Evolutionary conservation across 805 yeast species (phyloP).

Genomic region (Komagataella ulmi): DNA sequence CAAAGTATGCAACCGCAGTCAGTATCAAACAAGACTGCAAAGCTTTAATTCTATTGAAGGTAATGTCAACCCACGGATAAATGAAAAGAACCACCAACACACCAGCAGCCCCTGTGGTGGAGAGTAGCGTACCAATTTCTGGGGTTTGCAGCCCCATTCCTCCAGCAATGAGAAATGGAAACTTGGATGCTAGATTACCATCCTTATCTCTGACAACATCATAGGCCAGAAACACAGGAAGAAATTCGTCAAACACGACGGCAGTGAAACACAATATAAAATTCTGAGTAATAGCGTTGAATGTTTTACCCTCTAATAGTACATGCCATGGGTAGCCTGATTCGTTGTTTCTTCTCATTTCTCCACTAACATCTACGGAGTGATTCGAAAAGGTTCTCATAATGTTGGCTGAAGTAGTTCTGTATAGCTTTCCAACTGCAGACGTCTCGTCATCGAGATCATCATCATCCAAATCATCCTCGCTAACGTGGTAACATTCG

Average conservation of each 20-base stretch:
- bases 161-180: constrained; percentile 36
- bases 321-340: constrained; percentile 7
- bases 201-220: constrained; percentile 1
- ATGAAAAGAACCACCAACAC: constrained; percentile 32
- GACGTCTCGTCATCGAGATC: background rate
- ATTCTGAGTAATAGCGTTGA: constrained; percentile 14
- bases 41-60: constrained; percentile 29
- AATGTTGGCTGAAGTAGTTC: background rate
- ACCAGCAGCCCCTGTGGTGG: constrained; percentile 41
- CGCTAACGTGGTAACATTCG: background rate
- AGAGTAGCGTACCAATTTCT: constrained; percentile 35
- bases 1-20: constrained; percentile 30
- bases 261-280: constrained; percentile 32
- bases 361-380: background rate
- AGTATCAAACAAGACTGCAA: constrained; percentile 24
- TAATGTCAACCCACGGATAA: constrained; percentile 38
- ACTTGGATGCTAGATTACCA: constrained; percentile 14
- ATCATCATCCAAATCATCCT: background rate
- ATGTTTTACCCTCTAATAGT: constrained; percentile 5
- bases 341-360: constrained; percentile 3
- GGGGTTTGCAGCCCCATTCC: constrained; percentile 35
- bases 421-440: background rate
- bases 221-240: constrained; percentile 39
- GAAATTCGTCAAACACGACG: constrained; percentile 36
- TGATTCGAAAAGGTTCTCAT: constrained; percentile 1